These are phyloP conservation scores for Sporobolomyces phaffii DNA, from an alignment of 768 basidiomycete genomes.

Conservation along the genomic window DNA sequence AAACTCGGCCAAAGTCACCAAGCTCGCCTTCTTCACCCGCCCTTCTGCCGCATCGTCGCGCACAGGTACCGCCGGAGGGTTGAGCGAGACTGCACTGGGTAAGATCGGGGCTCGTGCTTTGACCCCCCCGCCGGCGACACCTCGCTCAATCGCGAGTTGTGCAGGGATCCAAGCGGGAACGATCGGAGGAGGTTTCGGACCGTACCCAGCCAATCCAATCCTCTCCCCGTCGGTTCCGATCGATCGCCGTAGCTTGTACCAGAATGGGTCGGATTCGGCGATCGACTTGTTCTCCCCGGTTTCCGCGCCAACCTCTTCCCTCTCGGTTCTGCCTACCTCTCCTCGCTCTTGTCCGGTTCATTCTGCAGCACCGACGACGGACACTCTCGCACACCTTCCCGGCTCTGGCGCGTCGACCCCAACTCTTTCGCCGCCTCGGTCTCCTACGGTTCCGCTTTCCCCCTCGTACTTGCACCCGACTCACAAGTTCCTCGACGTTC, in stretches of 20 bases:
- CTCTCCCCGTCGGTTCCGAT: neutral
- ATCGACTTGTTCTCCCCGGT: neutral
- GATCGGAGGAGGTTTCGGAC: slow-evolving; percentile 26
- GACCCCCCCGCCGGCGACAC: no score
- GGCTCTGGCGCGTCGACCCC: neutral
- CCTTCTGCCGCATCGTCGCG: neutral
- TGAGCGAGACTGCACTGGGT: neutral
- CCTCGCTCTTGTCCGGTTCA: neutral
- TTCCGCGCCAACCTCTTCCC: neutral
- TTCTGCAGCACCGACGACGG: neutral
- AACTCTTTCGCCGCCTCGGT: neutral
- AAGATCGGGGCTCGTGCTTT: no score
- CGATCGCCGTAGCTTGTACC: slow-evolving; percentile 8
- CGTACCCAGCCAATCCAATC: slow-evolving; percentile 16
- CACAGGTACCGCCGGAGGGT: neutral
- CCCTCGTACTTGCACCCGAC: neutral
- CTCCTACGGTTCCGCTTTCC: neutral
- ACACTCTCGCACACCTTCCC: neutral
- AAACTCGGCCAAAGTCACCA: neutral
- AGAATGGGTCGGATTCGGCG: slow-evolving; percentile 6
- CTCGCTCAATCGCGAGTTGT: neutral
- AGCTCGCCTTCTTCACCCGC: no score
- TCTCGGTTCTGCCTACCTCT: neutral
- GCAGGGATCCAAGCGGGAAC: slow-evolving; percentile 21
- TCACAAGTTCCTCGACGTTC: slow-evolving; percentile 28